A percentile compares a stretch with the other conserved stretches of the same genome.
Conservation (phyloP, 495 filamentous ascomycete species). For the Podospora bellae-mahoneyi region DNA sequence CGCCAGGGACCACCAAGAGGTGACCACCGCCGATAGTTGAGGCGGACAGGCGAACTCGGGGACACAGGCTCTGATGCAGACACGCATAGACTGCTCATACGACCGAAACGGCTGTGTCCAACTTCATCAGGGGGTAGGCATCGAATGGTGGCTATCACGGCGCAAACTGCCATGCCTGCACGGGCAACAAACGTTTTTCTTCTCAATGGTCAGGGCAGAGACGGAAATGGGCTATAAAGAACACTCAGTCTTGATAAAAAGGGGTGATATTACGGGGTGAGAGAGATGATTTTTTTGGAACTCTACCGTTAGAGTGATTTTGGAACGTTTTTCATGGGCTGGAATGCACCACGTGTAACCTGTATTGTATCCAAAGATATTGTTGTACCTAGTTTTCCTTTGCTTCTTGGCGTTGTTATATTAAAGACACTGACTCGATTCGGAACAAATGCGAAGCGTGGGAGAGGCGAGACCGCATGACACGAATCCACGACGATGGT, state of each 20-base stretch:
- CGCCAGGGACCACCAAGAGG: not conserved
- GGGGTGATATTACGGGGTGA: not conserved
- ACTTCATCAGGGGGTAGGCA: slow-evolving; percentile 10
- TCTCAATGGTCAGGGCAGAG: not conserved
- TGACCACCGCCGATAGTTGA: slow-evolving; percentile 22
- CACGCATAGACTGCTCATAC: not conserved
- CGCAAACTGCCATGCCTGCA: not conserved
- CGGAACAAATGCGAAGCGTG: not conserved
- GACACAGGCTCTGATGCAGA: not conserved
- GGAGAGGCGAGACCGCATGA: not conserved
- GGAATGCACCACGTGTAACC: not conserved
- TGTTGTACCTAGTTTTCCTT: not conserved
- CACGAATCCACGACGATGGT: not conserved
- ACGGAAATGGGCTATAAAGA: not conserved
- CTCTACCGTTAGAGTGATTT: not conserved
- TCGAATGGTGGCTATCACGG: not conserved
- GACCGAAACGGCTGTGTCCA: slow-evolving; percentile 3
- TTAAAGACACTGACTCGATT: not conserved
- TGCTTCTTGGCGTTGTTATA: not conserved
- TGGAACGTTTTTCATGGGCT: not conserved
- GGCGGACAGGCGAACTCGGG: not conserved
- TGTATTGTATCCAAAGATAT: not conserved
- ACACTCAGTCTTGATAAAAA: not conserved
- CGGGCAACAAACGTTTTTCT: not conserved
- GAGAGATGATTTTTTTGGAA: not conserved